Evolutionary conservation across 257 asterid species (phyloP).

Genomic region (Primulina tabacum): DNA sequence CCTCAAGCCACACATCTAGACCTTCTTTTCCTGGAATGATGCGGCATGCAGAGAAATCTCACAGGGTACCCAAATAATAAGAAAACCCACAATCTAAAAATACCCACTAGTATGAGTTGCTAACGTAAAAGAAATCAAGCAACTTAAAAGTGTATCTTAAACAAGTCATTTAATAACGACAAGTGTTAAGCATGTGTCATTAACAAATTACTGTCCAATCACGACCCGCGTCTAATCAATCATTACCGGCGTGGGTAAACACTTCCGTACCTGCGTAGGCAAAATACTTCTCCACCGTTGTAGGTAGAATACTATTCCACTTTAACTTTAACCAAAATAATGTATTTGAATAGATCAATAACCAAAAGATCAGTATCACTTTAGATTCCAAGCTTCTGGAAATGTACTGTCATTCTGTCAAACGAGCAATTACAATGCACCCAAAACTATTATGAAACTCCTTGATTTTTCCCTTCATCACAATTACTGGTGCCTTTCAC

Average conservation of each 20-base stretch:
- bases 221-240: not conserved
- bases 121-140: no score
- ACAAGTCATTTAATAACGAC: not conserved
- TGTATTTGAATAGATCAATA: not conserved
- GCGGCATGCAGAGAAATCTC: constrained; percentile 30
- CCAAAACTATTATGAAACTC: not conserved
- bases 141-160: not conserved
- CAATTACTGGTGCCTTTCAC: not conserved
- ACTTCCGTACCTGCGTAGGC: not conserved
- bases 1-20: constrained; percentile 67
- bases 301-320: not conserved
- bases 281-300: not conserved
- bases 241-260: not conserved
- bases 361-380: not conserved
- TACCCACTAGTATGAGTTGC: not conserved
- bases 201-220: no score
- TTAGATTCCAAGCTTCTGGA: no score
- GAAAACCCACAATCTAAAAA: not conserved
- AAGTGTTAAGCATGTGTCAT: not conserved
- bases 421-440: not conserved
- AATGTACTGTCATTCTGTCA: no score
- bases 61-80: constrained; percentile 15
- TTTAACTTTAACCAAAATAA: not conserved
- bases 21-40: constrained; percentile 48
- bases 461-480: not conserved